Evolutionary conservation across 1,139 yeast genomes (phyloP), one percentile per base, ranked within the genome.

Genomic region (Eremothecium sinecaudum): DNA sequence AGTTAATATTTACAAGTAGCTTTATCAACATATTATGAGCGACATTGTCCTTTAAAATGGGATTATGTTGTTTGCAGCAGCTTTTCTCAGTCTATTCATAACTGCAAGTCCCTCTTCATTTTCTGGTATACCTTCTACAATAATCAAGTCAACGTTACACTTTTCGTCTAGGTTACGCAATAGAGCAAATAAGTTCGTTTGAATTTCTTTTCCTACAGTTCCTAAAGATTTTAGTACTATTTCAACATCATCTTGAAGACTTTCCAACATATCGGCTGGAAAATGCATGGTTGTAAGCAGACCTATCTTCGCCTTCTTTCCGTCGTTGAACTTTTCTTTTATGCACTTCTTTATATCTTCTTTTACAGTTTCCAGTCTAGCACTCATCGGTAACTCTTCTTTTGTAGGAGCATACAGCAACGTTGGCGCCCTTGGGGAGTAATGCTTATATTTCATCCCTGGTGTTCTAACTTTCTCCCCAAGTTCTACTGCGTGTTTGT

Each of bases 381-480:
- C 23, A 34, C 44, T 34, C 14, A 26, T 38, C 10, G 17, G 14
- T 4, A 21, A 18, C 8, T 26, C 37, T 11, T 22, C 17, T 3
- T 28, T 23, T 18, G 40, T 45, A 10, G 61, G 69, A 9, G 67
- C 60, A 43, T 84, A 75, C n/a, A 87, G 58, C 0, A 81, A 66
- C 5, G 90, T 96, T 40, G 71, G 74, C 0, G 96, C 95, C 2
- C 71, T 69, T 2, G 98, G 98, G 0, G 96, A 82, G 58, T 90
- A 90, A 57, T 90, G 98, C 47, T 83, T 76, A 56, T 90, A 90
- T 53, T 90, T 90, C 98, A 90, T 90, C 0, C 98, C 98, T 0
- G 98, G 98, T 0, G 98, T 90, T 46, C 81, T 71, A 0, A 87
- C 97, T 0, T 76, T 67, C 49, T 81, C 95, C 34, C 67, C 58